Evolutionary conservation across 1,284 basidiomycete genomes (phyloP).

Genomic region (Puccinia horiana): DNA sequence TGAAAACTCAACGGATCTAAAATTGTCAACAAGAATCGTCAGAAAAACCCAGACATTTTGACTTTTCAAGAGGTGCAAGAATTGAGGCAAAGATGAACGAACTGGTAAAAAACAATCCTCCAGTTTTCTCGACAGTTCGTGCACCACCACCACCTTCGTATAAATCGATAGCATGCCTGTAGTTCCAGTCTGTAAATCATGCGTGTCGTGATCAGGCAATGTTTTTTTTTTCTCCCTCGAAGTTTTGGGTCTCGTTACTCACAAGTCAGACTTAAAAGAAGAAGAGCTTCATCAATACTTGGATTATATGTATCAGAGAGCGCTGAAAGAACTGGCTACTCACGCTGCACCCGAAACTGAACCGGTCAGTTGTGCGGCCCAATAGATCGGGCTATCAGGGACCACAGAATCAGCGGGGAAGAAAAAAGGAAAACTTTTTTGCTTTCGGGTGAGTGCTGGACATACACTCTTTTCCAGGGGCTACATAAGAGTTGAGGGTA

Average conservation of each 20-base stretch:
- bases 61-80: background rate
- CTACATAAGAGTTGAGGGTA: background rate
- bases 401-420: background rate
- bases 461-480: constrained; percentile 49
- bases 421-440: background rate
- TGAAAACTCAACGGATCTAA: constrained; percentile 41
- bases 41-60: background rate
- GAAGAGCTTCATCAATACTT: background rate
- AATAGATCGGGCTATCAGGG: constrained; percentile 43
- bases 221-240: background rate
- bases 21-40: background rate
- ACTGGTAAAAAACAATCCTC: constrained; percentile 48
- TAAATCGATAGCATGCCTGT: constrained; percentile 28
- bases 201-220: background rate
- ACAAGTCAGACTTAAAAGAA: constrained; percentile 15
- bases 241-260: background rate
- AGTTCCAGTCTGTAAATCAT: constrained; percentile 43
- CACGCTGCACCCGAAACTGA: constrained; percentile 37
- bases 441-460: background rate
- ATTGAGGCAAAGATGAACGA: background rate
- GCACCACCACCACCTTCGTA: constrained; percentile 24
- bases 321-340: background rate
- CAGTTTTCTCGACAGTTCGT: constrained; percentile 33
- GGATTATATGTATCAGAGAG: background rate
- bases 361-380: constrained; percentile 42